Percentiles rank a stretch among this genome's conserved stretches.
Conservation (phyloP, 345 rosid genomes). For the Physaria fendleri region DNA sequence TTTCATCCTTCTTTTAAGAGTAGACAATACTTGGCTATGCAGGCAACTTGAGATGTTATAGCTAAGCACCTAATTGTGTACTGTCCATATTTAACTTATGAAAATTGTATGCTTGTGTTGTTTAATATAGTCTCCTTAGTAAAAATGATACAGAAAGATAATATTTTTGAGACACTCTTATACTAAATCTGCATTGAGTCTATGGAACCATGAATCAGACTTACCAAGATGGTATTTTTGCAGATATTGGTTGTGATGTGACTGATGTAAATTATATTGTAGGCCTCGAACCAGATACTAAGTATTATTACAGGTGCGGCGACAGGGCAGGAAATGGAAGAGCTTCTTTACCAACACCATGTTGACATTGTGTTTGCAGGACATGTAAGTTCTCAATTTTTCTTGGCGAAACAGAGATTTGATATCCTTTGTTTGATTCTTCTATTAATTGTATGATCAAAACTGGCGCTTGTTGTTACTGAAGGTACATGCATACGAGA, state of each 20-base stretch:
- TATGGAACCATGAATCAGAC: background rate
- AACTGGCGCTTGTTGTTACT: background rate
- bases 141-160: background rate
- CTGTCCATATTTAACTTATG: no score
- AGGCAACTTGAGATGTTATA: background rate
- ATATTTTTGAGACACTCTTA: background rate
- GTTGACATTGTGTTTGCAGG: constrained; percentile 74
- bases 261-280: constrained; percentile 1
- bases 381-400: constrained; percentile 45
- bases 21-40: background rate
- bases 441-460: background rate
- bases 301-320: constrained; percentile 56
- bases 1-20: no score
- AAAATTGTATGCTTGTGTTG: background rate
- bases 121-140: background rate
- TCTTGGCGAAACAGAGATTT: background rate
- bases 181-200: background rate
- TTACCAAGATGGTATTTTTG: background rate
- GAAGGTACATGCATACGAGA: constrained; percentile 92
- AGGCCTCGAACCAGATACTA: constrained; percentile 61
- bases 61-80: background rate
- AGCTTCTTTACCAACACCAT: constrained; percentile 54
- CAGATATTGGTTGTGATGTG: background rate
- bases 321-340: constrained; percentile 88
- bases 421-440: background rate